Conservation (phyloP, 176 grass and related monocot species). For the Eragrostis nindensis region DNA sequence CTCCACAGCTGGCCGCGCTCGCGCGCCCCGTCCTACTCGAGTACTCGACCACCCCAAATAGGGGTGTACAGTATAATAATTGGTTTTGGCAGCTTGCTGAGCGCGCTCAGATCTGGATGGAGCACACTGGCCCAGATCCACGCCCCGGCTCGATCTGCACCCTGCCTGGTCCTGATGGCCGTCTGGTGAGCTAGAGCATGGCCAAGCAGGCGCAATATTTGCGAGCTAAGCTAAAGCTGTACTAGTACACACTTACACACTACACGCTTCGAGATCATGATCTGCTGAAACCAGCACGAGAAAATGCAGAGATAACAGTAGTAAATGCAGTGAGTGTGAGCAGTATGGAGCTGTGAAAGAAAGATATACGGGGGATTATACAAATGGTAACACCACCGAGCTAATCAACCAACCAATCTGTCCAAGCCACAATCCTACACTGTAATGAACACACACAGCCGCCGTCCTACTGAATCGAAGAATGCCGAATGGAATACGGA, state of each 20-base stretch:
- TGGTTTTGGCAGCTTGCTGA: neutral
- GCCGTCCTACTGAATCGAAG: constrained; percentile 50
- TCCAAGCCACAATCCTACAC: constrained; percentile 40
- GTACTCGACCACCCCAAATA: constrained; percentile 20
- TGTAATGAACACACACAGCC: neutral
- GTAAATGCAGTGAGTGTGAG: neutral
- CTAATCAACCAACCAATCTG: constrained; percentile 52
- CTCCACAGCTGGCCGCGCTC: neutral
- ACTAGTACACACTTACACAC: too few species aligned
- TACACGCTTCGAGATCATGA: constrained; percentile 14
- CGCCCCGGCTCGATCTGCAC: neutral
- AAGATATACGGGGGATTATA: constrained; percentile 42
- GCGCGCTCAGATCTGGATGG: constrained; percentile 41
- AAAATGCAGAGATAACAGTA: neutral
- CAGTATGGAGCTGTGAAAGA: neutral
- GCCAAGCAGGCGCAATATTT: neutral
- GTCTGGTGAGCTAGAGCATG: neutral
- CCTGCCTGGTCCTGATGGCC: too few species aligned
- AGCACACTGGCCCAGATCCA: constrained; percentile 34
- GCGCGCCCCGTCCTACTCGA: neutral
- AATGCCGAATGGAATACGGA: constrained; percentile 42
- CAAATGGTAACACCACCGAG: constrained; percentile 39
- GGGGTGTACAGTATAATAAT: neutral
- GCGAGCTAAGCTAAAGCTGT: neutral
- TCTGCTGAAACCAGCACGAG: neutral